A percentile compares a stretch with the other conserved stretches of the same genome.
Evolutionary conservation across 164 flowering plant species (phyloP).

Genomic region (Protea cynaroides): DNA sequence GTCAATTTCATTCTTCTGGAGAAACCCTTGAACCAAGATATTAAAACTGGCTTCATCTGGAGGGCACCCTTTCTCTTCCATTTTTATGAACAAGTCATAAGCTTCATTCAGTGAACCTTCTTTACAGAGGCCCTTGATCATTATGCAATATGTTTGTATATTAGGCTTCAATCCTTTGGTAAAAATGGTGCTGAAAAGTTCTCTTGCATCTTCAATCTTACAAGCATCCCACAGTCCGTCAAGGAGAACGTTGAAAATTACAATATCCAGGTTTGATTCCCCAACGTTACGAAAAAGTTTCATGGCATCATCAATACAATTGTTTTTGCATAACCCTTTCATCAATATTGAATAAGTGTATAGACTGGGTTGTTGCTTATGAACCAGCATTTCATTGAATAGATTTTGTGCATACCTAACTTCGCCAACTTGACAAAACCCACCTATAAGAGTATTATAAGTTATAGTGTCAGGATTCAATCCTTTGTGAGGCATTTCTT

Average conservation of each 20-base stretch:
- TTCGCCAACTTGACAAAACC: slow-evolving; percentile 4
- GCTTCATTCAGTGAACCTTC: too few relatives aligned
- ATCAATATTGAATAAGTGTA: background rate
- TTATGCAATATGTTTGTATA: too few relatives aligned
- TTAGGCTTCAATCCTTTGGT: background rate
- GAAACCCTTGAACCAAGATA: too few relatives aligned
- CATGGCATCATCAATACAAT: slow-evolving; percentile 6
- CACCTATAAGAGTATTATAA: slow-evolving; percentile 5
- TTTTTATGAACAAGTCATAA: too few relatives aligned
- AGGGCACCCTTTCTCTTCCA: too few relatives aligned
- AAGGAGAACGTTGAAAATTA: slow-evolving; percentile 7
- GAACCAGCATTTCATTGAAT: background rate
- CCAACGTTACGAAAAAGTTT: background rate
- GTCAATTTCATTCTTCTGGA: too few relatives aligned
- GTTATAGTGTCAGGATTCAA: slow-evolving; percentile 1
- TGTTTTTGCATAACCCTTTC: slow-evolving; percentile 1
- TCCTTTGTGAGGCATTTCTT: slow-evolving; percentile 5
- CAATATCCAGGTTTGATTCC: background rate
- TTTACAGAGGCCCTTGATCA: too few relatives aligned
- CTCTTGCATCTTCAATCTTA: slow-evolving; percentile 2
- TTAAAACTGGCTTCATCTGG: too few relatives aligned
- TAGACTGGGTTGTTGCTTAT: background rate
- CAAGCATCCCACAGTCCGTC: slow-evolving; percentile 10
- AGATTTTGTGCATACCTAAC: background rate
- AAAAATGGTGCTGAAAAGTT: background rate